Conservation (phyloP, 1,139 yeast genomes). For the Hyphopichia buzzinii region DNA sequence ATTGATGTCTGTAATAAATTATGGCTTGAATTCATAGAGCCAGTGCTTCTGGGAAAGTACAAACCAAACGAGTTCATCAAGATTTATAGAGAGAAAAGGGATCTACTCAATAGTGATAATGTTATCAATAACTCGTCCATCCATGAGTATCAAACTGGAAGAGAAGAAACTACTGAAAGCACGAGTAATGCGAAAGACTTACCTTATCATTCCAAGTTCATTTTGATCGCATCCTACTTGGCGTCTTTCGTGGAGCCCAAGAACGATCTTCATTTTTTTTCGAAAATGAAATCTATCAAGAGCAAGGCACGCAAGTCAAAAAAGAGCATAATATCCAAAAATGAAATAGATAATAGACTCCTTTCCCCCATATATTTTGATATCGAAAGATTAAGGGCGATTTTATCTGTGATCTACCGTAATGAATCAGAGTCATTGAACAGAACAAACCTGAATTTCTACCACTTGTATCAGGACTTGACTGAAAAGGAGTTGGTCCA, state of each 20-base stretch:
- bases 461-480: conserved; percentile 27
- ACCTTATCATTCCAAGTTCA: conserved; percentile 56
- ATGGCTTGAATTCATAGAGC: conserved; percentile 53
- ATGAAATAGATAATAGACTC: conserved; percentile 51
- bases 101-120: conserved; percentile 40
- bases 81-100: conserved; percentile 44
- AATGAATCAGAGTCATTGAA: conserved; percentile 33
- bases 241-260: conserved; percentile 66
- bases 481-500: conserved; percentile 29
- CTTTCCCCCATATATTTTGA: conserved; percentile 65
- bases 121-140: conserved; percentile 36
- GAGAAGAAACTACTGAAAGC: conserved; percentile 16
- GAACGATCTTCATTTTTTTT: conserved; percentile 58
- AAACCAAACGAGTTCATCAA: conserved; percentile 41
- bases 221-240: conserved; percentile 65
- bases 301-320: conserved; percentile 22
- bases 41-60: conserved; percentile 32
- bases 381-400: conserved; percentile 66
- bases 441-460: conserved; percentile 22
- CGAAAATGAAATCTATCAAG: conserved; percentile 51
- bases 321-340: conserved; percentile 38
- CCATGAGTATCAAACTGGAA: conserved; percentile 22
- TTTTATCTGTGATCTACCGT: conserved; percentile 56
- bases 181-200: conserved; percentile 34
- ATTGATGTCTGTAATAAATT: conserved; percentile 40